Evolutionary conservation across 2,329 filamentous ascomycete genomes (phyloP).

Genomic region (Calonectria pseudoreteaudii): DNA sequence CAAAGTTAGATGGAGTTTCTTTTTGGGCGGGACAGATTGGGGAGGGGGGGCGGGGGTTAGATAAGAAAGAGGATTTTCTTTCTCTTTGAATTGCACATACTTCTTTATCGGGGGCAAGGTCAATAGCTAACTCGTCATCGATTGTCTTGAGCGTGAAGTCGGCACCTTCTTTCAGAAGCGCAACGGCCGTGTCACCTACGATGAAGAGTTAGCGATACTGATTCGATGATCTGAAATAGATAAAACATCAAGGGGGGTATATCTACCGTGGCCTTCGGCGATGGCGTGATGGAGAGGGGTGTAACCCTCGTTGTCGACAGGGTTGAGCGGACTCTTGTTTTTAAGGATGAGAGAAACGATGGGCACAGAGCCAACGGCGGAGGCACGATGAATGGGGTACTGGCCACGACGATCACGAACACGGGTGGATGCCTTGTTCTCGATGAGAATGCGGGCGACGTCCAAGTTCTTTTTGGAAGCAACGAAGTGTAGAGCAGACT

Average conservation of each 20-base stretch:
- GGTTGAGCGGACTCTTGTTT: constrained; percentile 83
- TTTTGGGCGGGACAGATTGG: constrained; percentile 15
- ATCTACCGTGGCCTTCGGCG: constrained; percentile 76
- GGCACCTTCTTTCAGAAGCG: constrained; percentile 85
- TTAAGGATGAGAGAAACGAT: constrained; percentile 85
- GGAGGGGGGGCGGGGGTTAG: constrained; percentile 5
- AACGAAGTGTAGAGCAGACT: constrained; percentile 89
- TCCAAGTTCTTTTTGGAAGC: constrained; percentile 91
- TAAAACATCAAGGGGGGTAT: neutral
- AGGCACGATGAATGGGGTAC: constrained; percentile 89
- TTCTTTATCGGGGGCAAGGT: constrained; percentile 88
- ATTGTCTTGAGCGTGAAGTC: constrained; percentile 81
- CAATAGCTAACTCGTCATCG: constrained; percentile 78
- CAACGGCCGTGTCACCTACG: constrained; percentile 81
- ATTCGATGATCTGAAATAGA: neutral
- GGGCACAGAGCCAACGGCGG: constrained; percentile 88
- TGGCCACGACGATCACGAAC: constrained; percentile 90
- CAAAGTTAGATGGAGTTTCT: constrained; percentile 37
- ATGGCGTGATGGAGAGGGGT: constrained; percentile 92
- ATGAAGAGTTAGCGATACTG: neutral
- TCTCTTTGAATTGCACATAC: constrained; percentile 58
- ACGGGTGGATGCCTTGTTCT: constrained; percentile 80
- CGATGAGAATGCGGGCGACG: constrained; percentile 80
- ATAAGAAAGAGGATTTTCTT: neutral
- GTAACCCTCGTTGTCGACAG: constrained; percentile 83